phyloP scores from a whole-genome alignment of 176 grass and related monocot genomes.

The Avena atlantica region DNA sequence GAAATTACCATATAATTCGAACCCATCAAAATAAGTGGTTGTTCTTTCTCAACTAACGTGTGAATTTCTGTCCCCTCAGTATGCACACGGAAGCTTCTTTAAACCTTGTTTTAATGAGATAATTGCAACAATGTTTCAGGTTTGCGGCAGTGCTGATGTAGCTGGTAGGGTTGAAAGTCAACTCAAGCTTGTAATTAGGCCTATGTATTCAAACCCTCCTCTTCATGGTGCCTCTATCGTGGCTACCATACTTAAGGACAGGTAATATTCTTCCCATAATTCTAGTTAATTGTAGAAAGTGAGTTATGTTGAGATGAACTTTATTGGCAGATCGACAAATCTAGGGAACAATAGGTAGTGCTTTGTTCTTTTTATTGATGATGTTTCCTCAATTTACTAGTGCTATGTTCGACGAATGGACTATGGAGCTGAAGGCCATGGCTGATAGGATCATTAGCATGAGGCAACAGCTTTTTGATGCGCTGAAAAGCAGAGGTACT shows the following conservation, averaged over 20 bases:
- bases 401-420: constrained; percentile 91
- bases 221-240: constrained; percentile 97
- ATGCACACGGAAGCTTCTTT: neutral
- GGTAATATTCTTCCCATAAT: constrained; percentile 50
- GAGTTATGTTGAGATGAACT: neutral
- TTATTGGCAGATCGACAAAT: constrained; percentile 11
- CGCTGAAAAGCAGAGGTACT: constrained; percentile 76
- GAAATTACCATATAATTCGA: neutral
- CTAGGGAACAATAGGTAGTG: neutral
- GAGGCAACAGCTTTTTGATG: constrained; percentile 90
- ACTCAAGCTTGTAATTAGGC: constrained; percentile 98
- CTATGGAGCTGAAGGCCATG: constrained; percentile 94
- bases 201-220: constrained; percentile 98
- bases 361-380: constrained; percentile 39
- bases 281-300: neutral
- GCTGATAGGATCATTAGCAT: constrained; percentile 96
- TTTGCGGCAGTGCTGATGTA: constrained; percentile 83
- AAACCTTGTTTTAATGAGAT: neutral
- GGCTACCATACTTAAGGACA: constrained; percentile 86
- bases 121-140: constrained; percentile 56
- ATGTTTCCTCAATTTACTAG: constrained; percentile 47
- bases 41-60: neutral
- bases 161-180: constrained; percentile 95
- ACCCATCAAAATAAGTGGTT: neutral
- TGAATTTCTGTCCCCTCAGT: neutral